A percentile compares a stretch with the other conserved stretches of the same genome.
Conservation (phyloP, 1,284 basidiomycete species). For the Marasmius sp. region DNA sequence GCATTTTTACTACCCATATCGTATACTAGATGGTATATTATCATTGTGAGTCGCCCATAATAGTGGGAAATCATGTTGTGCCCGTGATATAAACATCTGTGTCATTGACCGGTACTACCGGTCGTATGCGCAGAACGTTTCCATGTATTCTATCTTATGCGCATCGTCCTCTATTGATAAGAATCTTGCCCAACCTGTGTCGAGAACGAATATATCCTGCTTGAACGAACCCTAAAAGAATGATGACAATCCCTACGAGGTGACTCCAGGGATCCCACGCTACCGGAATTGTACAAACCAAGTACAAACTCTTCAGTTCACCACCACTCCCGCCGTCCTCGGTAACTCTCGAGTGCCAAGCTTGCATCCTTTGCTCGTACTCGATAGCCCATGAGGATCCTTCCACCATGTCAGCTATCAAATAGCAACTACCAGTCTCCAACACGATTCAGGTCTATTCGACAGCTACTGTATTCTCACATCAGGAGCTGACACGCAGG, state of each 20-base stretch:
- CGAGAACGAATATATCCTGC: no score
- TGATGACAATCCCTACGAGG: no score
- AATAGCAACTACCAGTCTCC: not conserved
- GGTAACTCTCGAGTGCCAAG: not conserved
- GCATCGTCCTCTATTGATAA: not conserved
- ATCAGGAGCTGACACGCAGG: not conserved
- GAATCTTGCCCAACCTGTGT: not conserved
- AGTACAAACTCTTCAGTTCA: not conserved
- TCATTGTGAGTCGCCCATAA: no score
- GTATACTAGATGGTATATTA: no score
- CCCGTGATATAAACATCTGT: no score
- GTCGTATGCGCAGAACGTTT: not conserved
- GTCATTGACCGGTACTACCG: no score
- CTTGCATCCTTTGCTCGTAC: not conserved
- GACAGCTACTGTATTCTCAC: not conserved
- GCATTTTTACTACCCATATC: no score
- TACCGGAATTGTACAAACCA: no score
- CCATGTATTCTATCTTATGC: not conserved
- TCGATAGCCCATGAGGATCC: no score
- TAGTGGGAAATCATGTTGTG: no score
- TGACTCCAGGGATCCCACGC: no score
- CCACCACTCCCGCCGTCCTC: not conserved
- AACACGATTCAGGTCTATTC: not conserved
- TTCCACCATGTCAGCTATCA: not conserved
- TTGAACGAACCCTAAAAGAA: not conserved